Conservation (phyloP, 148 eudicot genomes). For the Rhododendron williamsianum region DNA sequence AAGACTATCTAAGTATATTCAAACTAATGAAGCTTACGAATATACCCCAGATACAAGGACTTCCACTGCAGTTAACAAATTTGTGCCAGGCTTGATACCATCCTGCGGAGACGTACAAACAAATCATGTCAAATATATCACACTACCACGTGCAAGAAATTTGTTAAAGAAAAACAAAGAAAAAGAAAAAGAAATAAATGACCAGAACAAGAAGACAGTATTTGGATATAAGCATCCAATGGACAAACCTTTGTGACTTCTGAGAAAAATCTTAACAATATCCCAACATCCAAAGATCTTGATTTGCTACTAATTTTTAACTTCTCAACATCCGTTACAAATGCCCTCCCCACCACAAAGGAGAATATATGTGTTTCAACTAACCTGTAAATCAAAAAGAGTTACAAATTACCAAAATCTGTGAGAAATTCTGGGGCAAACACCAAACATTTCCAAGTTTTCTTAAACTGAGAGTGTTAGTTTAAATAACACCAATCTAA, state of each 20-base stretch:
- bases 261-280: constrained; percentile 66
- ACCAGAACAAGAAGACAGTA: neutral
- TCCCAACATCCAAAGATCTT: constrained; percentile 74
- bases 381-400: constrained; percentile 59
- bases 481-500: neutral
- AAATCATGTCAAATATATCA: neutral
- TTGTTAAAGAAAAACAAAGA: neutral
- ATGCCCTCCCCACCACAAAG: constrained; percentile 99
- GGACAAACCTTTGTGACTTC: constrained; percentile 68
- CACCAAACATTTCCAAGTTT: neutral
- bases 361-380: constrained; percentile 98
- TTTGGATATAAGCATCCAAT: constrained; percentile 15
- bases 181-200: neutral
- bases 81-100: constrained; percentile 74
- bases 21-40: constrained; percentile 15
- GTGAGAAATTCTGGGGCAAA: neutral
- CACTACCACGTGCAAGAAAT: neutral
- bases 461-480: neutral
- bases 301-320: constrained; percentile 81
- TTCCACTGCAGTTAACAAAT: constrained; percentile 78
- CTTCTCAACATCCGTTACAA: constrained; percentile 96
- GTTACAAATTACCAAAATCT: constrained; percentile 16
- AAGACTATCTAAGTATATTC: neutral
- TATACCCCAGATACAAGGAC: constrained; percentile 94
- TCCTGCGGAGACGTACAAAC: constrained; percentile 48